Conservation (phyloP, 805 yeast genomes). For the Candida railenensis region DNA sequence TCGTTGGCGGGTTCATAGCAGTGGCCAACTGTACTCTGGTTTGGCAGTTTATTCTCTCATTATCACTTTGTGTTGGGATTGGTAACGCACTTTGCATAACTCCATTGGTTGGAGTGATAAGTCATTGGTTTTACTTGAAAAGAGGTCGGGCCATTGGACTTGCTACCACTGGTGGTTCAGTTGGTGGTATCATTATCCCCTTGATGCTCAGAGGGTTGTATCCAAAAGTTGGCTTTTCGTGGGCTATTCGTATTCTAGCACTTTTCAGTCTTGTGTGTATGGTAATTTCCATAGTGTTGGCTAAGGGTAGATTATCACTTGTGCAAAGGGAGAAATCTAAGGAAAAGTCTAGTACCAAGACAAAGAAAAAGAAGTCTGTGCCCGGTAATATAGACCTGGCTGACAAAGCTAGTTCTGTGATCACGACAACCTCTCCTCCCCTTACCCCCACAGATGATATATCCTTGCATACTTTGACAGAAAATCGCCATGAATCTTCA, state of each 20-base stretch:
- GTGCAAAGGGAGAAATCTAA: conserved; percentile 8
- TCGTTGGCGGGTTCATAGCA: conserved; percentile 51
- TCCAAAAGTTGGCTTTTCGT: conserved; percentile 50
- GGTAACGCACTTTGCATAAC: conserved; percentile 61
- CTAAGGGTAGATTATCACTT: conserved; percentile 21
- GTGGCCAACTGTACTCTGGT: conserved; percentile 51
- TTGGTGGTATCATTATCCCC: conserved; percentile 66
- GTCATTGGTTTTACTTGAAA: conserved; percentile 63
- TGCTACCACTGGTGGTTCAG: conserved; percentile 65
- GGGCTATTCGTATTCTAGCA: conserved; percentile 55
- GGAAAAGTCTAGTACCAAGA: not conserved
- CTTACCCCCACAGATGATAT: not conserved
- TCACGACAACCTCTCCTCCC: not conserved
- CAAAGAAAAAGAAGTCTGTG: no score
- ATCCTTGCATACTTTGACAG: not conserved
- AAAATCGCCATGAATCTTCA: not conserved
- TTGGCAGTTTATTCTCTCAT: conserved; percentile 60
- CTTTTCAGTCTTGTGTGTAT: conserved; percentile 29
- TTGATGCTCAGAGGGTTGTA: conserved; percentile 48
- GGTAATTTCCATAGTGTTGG: conserved; percentile 22
- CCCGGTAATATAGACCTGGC: no score
- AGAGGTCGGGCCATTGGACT: conserved; percentile 59
- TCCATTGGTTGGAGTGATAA: conserved; percentile 59
- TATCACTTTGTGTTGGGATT: conserved; percentile 53
- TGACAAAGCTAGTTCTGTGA: no score